These are phyloP conservation scores for Podospora fimiseda DNA, from an alignment of 495 filamentous ascomycete species.

Conservation along the genomic window DNA sequence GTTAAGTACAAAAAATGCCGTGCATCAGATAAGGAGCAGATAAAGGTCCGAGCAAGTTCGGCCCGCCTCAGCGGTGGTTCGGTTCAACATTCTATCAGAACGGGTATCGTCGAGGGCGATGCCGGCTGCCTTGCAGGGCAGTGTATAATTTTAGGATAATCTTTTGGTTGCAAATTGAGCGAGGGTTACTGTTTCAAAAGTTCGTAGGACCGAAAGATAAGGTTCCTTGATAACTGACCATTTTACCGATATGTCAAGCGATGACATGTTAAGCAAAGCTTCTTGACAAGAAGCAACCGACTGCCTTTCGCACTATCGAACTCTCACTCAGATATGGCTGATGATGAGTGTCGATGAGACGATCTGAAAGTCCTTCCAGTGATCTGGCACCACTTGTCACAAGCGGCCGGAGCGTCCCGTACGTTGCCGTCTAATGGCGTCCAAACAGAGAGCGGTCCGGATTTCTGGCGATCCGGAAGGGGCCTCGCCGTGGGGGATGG, in stretches of 20 bases:
- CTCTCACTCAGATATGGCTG: too few species aligned
- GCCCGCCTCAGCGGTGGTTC: background rate
- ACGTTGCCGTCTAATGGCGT: slow-evolving; percentile 3
- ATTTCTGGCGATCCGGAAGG: slow-evolving; percentile 4
- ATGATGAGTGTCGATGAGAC: background rate
- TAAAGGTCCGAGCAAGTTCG: background rate
- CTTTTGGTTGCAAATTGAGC: too few species aligned
- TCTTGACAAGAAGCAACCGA: too few species aligned
- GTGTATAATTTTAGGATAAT: too few species aligned
- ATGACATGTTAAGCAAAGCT: too few species aligned
- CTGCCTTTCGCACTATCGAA: too few species aligned
- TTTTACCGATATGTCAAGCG: too few species aligned
- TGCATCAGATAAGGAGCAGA: background rate
- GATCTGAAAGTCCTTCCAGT: background rate
- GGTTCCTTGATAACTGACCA: too few species aligned
- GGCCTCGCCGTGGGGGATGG: background rate
- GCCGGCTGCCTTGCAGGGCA: too few species aligned
- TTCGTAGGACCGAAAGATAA: too few species aligned
- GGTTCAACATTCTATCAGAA: background rate
- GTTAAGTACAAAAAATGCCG: background rate
- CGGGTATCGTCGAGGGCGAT: background rate
- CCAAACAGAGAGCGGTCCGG: background rate
- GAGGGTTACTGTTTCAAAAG: too few species aligned
- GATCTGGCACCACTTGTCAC: background rate
- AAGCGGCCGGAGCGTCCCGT: slow-evolving; percentile 3